phyloP scores from a whole-genome alignment of 176 grass and related monocot species.

The Ensete ventricosum region DNA sequence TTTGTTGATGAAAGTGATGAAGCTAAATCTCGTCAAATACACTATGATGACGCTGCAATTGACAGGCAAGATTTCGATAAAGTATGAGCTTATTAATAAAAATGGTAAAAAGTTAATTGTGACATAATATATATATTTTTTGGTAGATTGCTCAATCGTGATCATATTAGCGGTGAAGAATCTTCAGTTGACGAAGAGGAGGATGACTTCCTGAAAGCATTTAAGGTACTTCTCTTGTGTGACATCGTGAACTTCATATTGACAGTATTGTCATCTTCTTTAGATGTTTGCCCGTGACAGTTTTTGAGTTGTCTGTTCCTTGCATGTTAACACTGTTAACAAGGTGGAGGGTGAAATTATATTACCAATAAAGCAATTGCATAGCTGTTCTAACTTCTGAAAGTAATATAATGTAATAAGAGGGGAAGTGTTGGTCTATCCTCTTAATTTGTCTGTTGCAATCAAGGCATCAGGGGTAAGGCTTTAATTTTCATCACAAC shows the following conservation, averaged over 20 bases:
- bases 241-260: conserved; percentile 5
- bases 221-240: conserved; percentile 55
- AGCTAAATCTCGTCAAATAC: conserved; percentile 92
- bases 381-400: no score
- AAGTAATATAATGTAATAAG: no score
- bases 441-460: no score
- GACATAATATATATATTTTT: background rate
- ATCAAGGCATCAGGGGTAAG: no score
- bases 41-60: conserved; percentile 91
- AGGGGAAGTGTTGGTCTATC: no score
- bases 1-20: conserved; percentile 92
- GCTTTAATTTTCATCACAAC: no score
- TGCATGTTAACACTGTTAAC: no score
- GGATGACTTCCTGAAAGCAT: conserved; percentile 91
- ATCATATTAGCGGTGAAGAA: conserved; percentile 78
- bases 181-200: conserved; percentile 79
- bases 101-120: conserved; percentile 17
- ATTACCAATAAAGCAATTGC: no score
- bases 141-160: conserved; percentile 77
- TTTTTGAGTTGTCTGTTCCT: background rate
- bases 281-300: background rate
- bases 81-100: conserved; percentile 4
- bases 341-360: no score
- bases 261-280: background rate
- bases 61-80: conserved; percentile 47